Conservation (phyloP, 2,329 filamentous ascomycete genomes). For the Penicillium crustosum region DNA sequence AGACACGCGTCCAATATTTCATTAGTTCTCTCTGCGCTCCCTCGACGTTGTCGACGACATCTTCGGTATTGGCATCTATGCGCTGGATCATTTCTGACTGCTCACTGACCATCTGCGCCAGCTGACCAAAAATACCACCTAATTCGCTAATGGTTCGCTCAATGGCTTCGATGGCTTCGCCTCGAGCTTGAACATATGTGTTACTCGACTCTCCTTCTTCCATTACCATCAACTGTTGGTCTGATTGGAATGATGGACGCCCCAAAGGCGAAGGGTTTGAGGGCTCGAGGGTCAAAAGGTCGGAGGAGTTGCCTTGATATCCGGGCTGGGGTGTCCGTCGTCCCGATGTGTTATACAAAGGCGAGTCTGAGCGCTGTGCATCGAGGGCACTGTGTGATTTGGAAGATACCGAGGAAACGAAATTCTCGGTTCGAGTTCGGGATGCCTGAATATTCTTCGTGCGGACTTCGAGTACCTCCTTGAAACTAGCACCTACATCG, state of each 20-base stretch:
- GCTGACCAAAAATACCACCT: slow-evolving; percentile 87
- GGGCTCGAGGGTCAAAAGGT: slow-evolving; percentile 81
- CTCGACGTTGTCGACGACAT: slow-evolving; percentile 97
- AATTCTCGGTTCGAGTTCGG: slow-evolving; percentile 89
- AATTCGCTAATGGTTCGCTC: slow-evolving; percentile 93
- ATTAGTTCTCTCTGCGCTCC: slow-evolving; percentile 91
- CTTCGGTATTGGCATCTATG: slow-evolving; percentile 96
- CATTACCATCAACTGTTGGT: slow-evolving; percentile 88
- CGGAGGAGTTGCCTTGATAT: slow-evolving; percentile 52
- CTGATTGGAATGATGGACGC: slow-evolving; percentile 60
- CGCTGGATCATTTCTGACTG: slow-evolving; percentile 97
- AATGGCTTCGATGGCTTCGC: slow-evolving; percentile 94
- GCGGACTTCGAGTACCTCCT: slow-evolving; percentile 91
- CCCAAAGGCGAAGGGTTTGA: slow-evolving; percentile 50
- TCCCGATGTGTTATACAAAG: slow-evolving; percentile 79
- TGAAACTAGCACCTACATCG: slow-evolving; percentile 92
- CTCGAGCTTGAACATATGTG: slow-evolving; percentile 86
- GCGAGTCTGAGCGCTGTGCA: slow-evolving; percentile 73
- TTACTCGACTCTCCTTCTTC: slow-evolving; percentile 86
- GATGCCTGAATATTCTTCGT: slow-evolving; percentile 98
- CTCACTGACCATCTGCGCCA: slow-evolving; percentile 95
- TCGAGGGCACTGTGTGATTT: slow-evolving; percentile 65
- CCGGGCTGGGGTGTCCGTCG: slow-evolving; percentile 62
- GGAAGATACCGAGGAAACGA: slow-evolving; percentile 84
- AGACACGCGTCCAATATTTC: slow-evolving; percentile 95